Conservation (phyloP, 352 stramenopile genomes). For the Pythium sukuiense region DNA sequence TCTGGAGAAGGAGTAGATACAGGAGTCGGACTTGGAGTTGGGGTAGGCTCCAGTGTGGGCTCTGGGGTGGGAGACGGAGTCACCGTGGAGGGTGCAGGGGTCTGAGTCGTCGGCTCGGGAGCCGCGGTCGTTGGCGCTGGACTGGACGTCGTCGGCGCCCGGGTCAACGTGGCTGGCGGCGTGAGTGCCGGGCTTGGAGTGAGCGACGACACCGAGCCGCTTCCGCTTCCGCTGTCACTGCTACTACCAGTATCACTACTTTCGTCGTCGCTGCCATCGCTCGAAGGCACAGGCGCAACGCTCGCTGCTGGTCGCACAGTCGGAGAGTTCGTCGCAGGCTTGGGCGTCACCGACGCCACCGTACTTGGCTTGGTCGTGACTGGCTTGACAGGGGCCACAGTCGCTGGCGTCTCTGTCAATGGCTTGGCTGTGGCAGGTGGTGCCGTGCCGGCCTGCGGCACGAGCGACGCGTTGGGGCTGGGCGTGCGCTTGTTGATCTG, state of each 20-base stretch:
- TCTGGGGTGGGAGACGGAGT: conserved; percentile 11
- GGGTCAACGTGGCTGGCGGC: neutral
- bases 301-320: neutral
- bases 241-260: neutral
- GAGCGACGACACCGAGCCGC: neutral
- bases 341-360: neutral
- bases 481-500: neutral
- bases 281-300: neutral
- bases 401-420: neutral
- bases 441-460: neutral
- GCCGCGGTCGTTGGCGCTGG: conserved; percentile 2
- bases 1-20: too few species aligned
- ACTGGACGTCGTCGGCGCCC: neutral
- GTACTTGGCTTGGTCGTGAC: neutral
- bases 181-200: conserved; percentile 3
- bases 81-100: conserved; percentile 16
- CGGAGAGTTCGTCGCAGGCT: neutral
- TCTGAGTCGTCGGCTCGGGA: conserved; percentile 13
- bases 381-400: neutral
- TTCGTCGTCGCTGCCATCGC: conserved; percentile 5
- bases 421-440: neutral
- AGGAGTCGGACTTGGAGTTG: conserved; percentile 3
- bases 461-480: neutral
- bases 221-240: neutral
- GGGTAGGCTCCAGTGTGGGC: neutral